Base-by-base conservation (phyloP, 1,284 basidiomycete species). In the Exsudoporus floridanus region DNA sequence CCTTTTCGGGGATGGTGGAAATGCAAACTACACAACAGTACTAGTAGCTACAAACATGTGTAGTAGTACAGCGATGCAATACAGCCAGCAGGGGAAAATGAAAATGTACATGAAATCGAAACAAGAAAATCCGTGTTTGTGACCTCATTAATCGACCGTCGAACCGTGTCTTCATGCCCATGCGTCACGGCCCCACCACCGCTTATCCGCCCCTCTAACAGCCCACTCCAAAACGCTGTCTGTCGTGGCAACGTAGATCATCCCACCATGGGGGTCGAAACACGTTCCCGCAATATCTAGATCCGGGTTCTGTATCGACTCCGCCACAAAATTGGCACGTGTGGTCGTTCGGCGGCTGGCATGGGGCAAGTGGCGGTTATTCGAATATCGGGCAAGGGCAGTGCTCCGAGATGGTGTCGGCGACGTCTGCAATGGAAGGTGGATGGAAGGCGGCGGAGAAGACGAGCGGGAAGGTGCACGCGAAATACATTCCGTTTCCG, bases 271-370 rank as follows among this genome's bases (percentile, higher is more conserved):
- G 14, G 87, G 86, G 67, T 90, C 88, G 61, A 90, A 90, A 60
- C 87, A 88, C 44, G 81, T 74, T 9, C 88, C 88, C 0, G 86
- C 86, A 43, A 90, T 71, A 63, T 91, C 84, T 44, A 83, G 64
- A 60, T 86, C 82, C 14, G 74, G 43, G 27, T 65, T 57, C 9
- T 54, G 54, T 28, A 21, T 19, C 23, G 50, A 58, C 25, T 64
- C 65, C 19, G 46, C 53, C 27, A 40, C 52, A 34, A 33, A 16
- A 23, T 56, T 54, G 31, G 55, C 39, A 21, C 56, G 63, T 7
- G 54, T 9, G 38, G 41, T 50, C 35, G 55, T 56, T 34, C 65
- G 59, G 21, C 64, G 65, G 44, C 54, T 46, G 34, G 49, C 27
- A 7, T 54, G 66, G 19, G 59, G 54, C 34, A 45, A 46, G 14